A percentile compares a stretch with the other conserved stretches of the same genome.
These are phyloP conservation scores for Erodium texanum DNA, from an alignment of 441 rosid species.

Conservation along the genomic window DNA sequence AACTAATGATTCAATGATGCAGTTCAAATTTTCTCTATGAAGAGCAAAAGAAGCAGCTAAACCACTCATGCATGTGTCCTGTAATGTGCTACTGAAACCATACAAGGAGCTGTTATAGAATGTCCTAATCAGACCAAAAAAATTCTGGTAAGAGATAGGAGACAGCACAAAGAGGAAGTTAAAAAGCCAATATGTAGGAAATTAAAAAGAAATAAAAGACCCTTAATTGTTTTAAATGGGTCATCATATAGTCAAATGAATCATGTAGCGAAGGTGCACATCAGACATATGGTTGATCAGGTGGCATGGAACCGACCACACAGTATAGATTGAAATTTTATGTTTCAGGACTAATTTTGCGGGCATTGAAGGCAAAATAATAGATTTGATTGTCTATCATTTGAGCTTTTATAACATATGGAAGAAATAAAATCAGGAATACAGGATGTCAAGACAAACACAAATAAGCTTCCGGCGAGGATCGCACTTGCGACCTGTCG, in stretches of 20 bases:
- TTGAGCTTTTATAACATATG: background rate
- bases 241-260: conserved; percentile 9
- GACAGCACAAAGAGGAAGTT: conserved; percentile 33
- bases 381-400: background rate
- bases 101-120: conserved; percentile 13
- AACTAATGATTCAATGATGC: too few relatives aligned
- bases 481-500: background rate
- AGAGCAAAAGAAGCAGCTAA: background rate
- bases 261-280: conserved; percentile 4
- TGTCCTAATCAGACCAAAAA: conserved; percentile 22
- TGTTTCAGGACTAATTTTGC: background rate
- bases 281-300: background rate
- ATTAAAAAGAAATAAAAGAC: background rate
- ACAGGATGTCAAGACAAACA: background rate
- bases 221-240: background rate
- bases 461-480: background rate
- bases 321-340: background rate
- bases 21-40: too few relatives aligned
- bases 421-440: background rate
- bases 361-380: too few relatives aligned
- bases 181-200: background rate
- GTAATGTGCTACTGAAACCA: background rate
- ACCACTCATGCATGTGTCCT: background rate
- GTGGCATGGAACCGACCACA: conserved; percentile 14
- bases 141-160: conserved; percentile 16